Conservation (phyloP, 495 filamentous ascomycete genomes). For the Hypoxylon cercidicola region DNA sequence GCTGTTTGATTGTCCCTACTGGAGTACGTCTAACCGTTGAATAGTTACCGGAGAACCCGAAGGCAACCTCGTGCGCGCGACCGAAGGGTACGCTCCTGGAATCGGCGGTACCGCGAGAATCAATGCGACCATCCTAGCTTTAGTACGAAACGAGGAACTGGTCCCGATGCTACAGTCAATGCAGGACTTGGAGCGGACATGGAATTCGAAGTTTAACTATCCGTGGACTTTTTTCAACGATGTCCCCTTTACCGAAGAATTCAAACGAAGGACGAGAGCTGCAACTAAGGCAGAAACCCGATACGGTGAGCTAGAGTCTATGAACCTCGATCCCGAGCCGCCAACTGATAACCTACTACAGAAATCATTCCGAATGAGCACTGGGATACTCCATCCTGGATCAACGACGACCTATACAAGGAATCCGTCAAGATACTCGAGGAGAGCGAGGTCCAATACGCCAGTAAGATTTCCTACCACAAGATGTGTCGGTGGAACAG, state of each 20-base stretch:
- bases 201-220: slow-evolving; percentile 99
- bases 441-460: slow-evolving; percentile 90
- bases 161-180: slow-evolving; percentile 85
- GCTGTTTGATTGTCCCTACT: neutral
- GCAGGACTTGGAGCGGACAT: slow-evolving; percentile 90
- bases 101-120: slow-evolving; percentile 81
- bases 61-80: slow-evolving; percentile 74
- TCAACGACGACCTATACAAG: slow-evolving; percentile 83
- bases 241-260: slow-evolving; percentile 88
- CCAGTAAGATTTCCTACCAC: slow-evolving; percentile 88
- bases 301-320: slow-evolving; percentile 70
- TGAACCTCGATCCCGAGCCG: slow-evolving; percentile 33
- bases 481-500: slow-evolving; percentile 99
- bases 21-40: slow-evolving; percentile 7
- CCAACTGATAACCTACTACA: slow-evolving; percentile 39
- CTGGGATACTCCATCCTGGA: slow-evolving; percentile 93
- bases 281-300: slow-evolving; percentile 84
- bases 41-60: slow-evolving; percentile 84
- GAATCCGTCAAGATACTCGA: slow-evolving; percentile 86
- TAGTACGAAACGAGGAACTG: slow-evolving; percentile 93
- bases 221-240: slow-evolving; percentile 99
- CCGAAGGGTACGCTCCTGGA: slow-evolving; percentile 76
- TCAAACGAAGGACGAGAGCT: slow-evolving; percentile 80
- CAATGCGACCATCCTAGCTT: slow-evolving; percentile 90
- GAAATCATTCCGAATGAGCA: slow-evolving; percentile 93